Base-by-base conservation (phyloP, 495 filamentous ascomycete species). In the Stereocaulon alpinum region DNA sequence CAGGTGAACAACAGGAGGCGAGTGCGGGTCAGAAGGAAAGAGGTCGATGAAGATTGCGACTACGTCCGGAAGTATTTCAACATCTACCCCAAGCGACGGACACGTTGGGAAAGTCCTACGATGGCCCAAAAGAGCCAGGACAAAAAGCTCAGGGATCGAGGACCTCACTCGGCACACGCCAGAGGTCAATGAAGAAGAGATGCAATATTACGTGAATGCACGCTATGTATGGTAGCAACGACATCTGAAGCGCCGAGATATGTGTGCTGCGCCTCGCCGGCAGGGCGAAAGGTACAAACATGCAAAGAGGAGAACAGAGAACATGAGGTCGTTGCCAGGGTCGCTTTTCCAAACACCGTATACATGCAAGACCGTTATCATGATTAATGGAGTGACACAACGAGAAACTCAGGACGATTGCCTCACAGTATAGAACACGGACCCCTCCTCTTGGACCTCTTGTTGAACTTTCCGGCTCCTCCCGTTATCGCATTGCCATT, bases 341-440 rank as follows among this genome's bases (percentile, higher is more conserved):
- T 43, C 34, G 37, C 47, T 53, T 29, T 37, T 22, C 22, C 57
- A 24, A 59, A 59, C 37, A 30, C 47, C 47, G 18, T 59, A 37
- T 53, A 27, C 9, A 44, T 41, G 56, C 53, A 17, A 62, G 68
- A 66, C 71, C 68, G 67, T 63, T 56, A 66, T 71, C 72, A 70
- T 72, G 63, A 70, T 66, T 66, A 67, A 69, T 69, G 70, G 62
- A 30, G n/a, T 9, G 17, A 43, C 32, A 50, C 14, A 18, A 22
- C 10, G 3, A 7, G 5, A 11, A 49, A 6, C n/a, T 18, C 18
- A 17, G 20, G 17, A 42, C 9, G n/a, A 6, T 11, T 5, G 48
- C 56, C 64, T 81, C 76, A 91, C 67, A 89, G 72, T 66, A 88
- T 82, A 69, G 79, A 84, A 78, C 87, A 89, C 59, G 74, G 78